These are phyloP conservation scores for Sodiomyces alkalinus DNA, from an alignment of 2,329 filamentous ascomycete species.

Conservation along the genomic window DNA sequence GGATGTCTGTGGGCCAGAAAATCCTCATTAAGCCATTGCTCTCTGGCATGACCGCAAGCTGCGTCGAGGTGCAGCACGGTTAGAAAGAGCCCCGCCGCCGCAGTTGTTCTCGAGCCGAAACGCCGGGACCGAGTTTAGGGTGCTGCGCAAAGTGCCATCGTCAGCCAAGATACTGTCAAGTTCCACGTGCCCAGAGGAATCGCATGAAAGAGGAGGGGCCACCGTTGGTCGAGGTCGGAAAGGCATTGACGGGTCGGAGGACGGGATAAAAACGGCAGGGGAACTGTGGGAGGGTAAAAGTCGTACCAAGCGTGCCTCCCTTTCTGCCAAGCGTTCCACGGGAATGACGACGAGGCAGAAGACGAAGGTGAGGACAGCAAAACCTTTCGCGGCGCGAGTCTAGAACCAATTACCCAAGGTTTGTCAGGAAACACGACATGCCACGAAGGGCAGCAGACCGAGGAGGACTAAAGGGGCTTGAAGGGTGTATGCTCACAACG, in stretches of 20 bases:
- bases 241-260: no score
- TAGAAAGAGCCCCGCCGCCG: conserved; percentile 90
- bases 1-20: conserved; percentile 90
- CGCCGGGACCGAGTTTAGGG: conserved; percentile 63
- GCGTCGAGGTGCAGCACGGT: conserved; percentile 15
- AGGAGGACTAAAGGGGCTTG: background rate
- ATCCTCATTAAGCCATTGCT: conserved; percentile 89
- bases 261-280: background rate
- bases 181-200: conserved; percentile 1
- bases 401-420: no score
- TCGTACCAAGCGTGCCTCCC: conserved; percentile 67
- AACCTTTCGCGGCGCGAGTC: conserved; percentile 76
- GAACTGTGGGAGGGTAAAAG: conserved; percentile 5
- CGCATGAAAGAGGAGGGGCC: no score
- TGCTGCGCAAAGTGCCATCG: conserved; percentile 40
- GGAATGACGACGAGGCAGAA: conserved; percentile 79
- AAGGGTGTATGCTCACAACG: conserved; percentile 52
- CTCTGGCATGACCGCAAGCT: conserved; percentile 44
- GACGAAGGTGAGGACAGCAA: conserved; percentile 64
- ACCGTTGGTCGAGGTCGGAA: no score
- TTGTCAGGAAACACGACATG: no score
- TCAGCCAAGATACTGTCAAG: conserved; percentile 6
- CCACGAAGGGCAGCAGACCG: no score
- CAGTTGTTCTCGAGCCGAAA: conserved; percentile 91
- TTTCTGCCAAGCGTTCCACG: conserved; percentile 64